Base-by-base conservation (phyloP, 768 basidiomycete genomes). In the Auricularia heimuer region DNA sequence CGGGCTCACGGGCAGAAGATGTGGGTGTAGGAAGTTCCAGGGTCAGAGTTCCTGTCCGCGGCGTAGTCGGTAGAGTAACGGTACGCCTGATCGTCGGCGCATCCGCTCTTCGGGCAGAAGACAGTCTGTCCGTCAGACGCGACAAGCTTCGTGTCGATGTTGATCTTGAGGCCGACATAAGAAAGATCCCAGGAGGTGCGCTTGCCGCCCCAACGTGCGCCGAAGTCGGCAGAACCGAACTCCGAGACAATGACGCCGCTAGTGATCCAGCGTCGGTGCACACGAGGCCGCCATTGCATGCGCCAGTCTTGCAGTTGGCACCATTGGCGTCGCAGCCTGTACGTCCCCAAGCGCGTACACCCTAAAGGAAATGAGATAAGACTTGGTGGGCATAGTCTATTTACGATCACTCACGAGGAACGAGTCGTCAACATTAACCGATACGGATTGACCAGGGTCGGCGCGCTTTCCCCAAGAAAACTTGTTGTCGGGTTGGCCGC, bases 341-440 rank as follows among this genome's bases (percentile, higher is more conserved):
- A 54, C 63, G 63, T 24, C 63, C 63, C 63, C 63, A 64, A 18
- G 63, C 63, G 47, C 63, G 63, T 18, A 64, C 47, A 64, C 63
- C 63, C 62, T 62, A 1, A 12, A 42, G 12, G 39, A 62, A 37
- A 62, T 6, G 39, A 14, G 62, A 29, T 45, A 11, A 35, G 34
- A 18, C 12, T 21, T 6, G 29, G 14, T 11, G n/a, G 37, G 11
- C 18, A 24, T 39, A 62, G 62, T 29, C 29, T 29, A 62, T 24
- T 54, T 12, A n/a, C 56, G 4, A 24, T 33, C 29, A 60, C 56
- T 14, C 56, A 60, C 56, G 7, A 60, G 56, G 24, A 60, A 60
- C 11, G 29, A 33, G 18, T 60, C 56, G 18, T 60, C 56, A n/a
- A 60, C 56, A 6, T 60, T 7, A 14, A 34, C 56, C 24, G 56